phyloP scores from a whole-genome alignment of 768 basidiomycete species.

The Tricholoma furcatifolium region DNA sequence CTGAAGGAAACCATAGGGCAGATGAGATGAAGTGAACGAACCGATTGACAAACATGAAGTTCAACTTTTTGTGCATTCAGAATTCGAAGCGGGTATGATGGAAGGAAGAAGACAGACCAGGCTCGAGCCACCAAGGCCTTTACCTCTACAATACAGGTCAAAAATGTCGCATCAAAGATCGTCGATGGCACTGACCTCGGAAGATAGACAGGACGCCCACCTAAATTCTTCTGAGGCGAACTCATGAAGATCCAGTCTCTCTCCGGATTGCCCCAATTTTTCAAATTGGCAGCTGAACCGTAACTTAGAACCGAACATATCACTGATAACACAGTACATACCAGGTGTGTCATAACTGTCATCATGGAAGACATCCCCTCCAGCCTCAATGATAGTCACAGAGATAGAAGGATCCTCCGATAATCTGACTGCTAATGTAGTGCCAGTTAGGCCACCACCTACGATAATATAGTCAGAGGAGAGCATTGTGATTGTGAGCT shows the following conservation, averaged over 20 bases:
- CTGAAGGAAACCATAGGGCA: no score
- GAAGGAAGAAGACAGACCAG: not conserved
- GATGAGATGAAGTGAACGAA: not conserved
- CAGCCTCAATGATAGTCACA: slow-evolving; percentile 2
- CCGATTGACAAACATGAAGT: slow-evolving; percentile 1
- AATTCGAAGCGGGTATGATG: not conserved
- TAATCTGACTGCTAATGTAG: not conserved
- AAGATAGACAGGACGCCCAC: not conserved
- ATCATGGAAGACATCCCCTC: not conserved
- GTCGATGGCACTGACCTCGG: not conserved
- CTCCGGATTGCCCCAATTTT: not conserved
- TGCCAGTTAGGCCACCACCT: not conserved
- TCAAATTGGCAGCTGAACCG: not conserved
- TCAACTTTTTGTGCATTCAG: not conserved
- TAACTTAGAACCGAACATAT: not conserved
- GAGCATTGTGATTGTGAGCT: not conserved
- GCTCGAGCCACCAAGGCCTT: slow-evolving; percentile 2
- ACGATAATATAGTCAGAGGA: slow-evolving; percentile 7
- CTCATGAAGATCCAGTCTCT: slow-evolving; percentile 2
- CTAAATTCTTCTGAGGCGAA: not conserved
- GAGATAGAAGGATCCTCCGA: not conserved
- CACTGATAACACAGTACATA: not conserved
- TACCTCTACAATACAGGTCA: not conserved
- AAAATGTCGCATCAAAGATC: not conserved
- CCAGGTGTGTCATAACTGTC: not conserved